These are phyloP conservation scores for Daldinia childiae DNA, from an alignment of 495 filamentous ascomycete genomes.

Conservation along the genomic window DNA sequence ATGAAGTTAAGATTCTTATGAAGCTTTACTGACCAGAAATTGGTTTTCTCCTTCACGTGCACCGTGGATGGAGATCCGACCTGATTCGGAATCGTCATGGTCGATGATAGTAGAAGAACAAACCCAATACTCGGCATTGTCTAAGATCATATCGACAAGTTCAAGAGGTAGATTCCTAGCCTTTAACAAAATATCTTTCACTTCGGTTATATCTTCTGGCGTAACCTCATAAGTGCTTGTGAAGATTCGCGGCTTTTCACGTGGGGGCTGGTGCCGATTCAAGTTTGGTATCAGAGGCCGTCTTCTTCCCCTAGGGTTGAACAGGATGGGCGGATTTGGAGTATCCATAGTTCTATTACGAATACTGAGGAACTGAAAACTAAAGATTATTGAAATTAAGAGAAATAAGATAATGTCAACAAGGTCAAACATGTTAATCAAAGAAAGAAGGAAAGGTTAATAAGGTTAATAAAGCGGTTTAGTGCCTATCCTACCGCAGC, in stretches of 20 bases:
- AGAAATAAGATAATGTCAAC: not conserved
- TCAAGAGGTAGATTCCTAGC: slow-evolving; percentile 64
- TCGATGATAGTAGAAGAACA: slow-evolving; percentile 51
- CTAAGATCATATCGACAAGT: slow-evolving; percentile 72
- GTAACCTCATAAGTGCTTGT: slow-evolving; percentile 43
- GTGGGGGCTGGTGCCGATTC: not conserved
- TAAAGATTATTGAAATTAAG: not conserved
- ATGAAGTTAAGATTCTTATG: not conserved
- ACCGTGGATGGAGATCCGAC: slow-evolving; percentile 26
- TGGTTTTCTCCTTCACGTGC: slow-evolving; percentile 41
- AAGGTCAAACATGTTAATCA: not conserved
- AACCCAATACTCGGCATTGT: slow-evolving; percentile 78
- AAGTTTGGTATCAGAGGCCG: not conserved
- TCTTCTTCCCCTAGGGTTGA: not conserved
- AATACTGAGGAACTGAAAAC: not conserved
- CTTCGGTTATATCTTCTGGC: slow-evolving; percentile 56
- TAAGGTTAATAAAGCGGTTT: not conserved
- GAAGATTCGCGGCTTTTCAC: not conserved
- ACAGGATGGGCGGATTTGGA: not conserved
- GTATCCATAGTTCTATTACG: not conserved
- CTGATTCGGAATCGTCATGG: slow-evolving; percentile 17
- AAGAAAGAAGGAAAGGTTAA: not conserved
- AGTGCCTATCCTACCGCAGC: not conserved
- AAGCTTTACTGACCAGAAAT: slow-evolving; percentile 49
- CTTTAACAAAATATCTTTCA: slow-evolving; percentile 55